Evolutionary conservation across 148 eudicot genomes (phyloP).

Genomic region (Pouteria glomerata): DNA sequence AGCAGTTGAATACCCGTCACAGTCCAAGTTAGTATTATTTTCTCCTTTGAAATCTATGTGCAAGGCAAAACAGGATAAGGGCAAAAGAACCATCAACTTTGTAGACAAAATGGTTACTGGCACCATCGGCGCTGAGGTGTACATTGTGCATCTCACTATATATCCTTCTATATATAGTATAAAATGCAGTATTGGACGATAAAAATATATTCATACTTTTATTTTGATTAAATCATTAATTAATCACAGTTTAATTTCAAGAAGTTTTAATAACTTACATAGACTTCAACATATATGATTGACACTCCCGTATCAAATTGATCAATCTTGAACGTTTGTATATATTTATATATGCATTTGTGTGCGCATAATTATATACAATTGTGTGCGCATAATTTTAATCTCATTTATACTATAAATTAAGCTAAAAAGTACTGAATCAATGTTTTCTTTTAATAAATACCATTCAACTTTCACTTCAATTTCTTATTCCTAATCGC

Average conservation of each 20-base stretch:
- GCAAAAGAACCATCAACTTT: neutral
- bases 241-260: no score
- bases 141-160: constrained; percentile 1
- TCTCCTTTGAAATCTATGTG: neutral
- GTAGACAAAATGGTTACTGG: constrained; percentile 7
- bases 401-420: no score
- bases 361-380: no score
- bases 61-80: constrained; percentile 3
- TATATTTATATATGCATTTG: no score
- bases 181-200: neutral
- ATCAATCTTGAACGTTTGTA: no score
- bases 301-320: no score
- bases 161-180: neutral
- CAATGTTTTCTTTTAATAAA: no score
- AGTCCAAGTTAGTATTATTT: neutral
- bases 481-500: no score
- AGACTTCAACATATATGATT: no score
- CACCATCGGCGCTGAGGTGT: neutral
- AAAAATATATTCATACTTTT: neutral
- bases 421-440: no score
- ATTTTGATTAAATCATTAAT: neutral
- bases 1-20: neutral
- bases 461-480: no score
- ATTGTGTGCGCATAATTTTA: no score
- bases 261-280: neutral